A percentile compares a stretch with the other conserved stretches of the same genome.
These are phyloP conservation scores for Neurospora sp. DNA, from an alignment of 495 filamentous ascomycete genomes.

Conservation along the genomic window DNA sequence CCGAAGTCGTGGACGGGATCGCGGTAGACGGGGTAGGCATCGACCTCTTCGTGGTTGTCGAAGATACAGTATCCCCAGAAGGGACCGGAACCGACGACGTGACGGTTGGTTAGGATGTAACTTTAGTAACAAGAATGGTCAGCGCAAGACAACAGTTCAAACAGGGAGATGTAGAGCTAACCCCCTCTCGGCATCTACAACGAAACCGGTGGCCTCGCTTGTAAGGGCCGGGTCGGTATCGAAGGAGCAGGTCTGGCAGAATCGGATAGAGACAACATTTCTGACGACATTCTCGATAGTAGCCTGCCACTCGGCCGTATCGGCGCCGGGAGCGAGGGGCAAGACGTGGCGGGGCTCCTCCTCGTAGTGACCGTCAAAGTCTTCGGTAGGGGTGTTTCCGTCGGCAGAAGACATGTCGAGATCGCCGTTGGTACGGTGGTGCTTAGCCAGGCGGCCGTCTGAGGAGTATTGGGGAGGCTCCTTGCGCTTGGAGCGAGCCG, in stretches of 20 bases:
- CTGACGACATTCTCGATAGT: slow-evolving; percentile 89
- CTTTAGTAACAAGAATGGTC: slow-evolving; percentile 19
- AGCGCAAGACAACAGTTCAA: slow-evolving; percentile 24
- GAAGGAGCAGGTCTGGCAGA: slow-evolving; percentile 97
- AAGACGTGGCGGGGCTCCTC: slow-evolving; percentile 29
- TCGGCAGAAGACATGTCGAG: slow-evolving; percentile 30
- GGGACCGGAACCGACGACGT: slow-evolving; percentile 92
- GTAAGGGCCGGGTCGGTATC: slow-evolving; percentile 90
- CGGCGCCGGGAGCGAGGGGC: slow-evolving; percentile 45
- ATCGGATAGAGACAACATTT: slow-evolving; percentile 94
- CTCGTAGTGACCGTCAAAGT: slow-evolving; percentile 27
- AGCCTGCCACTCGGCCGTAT: slow-evolving; percentile 93
- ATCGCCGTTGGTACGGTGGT: slow-evolving; percentile 37
- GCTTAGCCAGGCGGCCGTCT: slow-evolving; percentile 38
- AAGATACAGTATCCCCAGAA: slow-evolving; percentile 98
- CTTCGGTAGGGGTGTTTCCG: slow-evolving; percentile 37
- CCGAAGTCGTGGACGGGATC: slow-evolving; percentile 99
- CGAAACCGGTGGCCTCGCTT: slow-evolving; percentile 94
- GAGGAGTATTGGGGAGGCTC: slow-evolving; percentile 24
- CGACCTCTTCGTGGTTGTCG: slow-evolving; percentile 96
- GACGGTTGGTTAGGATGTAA: slow-evolving; percentile 76
- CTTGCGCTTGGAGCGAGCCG: slow-evolving; percentile 42
- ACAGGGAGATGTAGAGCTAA: slow-evolving; percentile 31
- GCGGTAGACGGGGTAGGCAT: slow-evolving; percentile 95
- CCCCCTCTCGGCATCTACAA: slow-evolving; percentile 90